Conservation (phyloP, 73 alveolate species). For the Tetrahymena borealis region DNA sequence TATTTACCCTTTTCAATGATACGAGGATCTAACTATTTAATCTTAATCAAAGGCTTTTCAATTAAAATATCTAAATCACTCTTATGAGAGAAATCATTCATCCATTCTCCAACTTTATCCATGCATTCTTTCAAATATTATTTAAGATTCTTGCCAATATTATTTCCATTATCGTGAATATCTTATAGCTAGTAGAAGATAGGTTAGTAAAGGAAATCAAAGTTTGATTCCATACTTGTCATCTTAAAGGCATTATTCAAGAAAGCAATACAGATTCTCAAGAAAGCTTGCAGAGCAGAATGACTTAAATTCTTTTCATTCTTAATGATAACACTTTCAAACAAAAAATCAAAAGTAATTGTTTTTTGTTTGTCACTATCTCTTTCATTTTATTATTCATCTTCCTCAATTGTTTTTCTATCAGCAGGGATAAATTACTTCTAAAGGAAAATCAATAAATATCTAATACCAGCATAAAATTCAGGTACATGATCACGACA, state of each 20-base stretch:
- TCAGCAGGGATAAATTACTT: background rate
- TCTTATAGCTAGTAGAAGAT: background rate
- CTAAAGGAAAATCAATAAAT: background rate
- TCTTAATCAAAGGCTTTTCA: background rate
- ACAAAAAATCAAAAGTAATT: background rate
- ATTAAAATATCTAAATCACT: background rate
- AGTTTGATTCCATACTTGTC: background rate
- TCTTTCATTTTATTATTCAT: background rate
- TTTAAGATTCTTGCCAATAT: background rate
- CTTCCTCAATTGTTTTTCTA: background rate
- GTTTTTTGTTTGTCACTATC: background rate
- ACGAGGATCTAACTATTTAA: background rate
- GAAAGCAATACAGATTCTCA: background rate
- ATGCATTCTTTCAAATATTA: background rate
- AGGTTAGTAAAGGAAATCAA: background rate
- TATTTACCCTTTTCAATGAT: background rate
- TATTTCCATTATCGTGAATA: background rate
- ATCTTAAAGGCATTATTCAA: background rate
- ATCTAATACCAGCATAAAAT: background rate
- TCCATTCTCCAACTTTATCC: background rate
- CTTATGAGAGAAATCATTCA: background rate
- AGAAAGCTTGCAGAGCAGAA: background rate
- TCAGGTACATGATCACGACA: conserved; percentile 1
- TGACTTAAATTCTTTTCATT: background rate
- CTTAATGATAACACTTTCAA: background rate